Evolutionary conservation across 495 filamentous ascomycete species (phyloP).

Genomic region (Geopyxis carbonaria): DNA sequence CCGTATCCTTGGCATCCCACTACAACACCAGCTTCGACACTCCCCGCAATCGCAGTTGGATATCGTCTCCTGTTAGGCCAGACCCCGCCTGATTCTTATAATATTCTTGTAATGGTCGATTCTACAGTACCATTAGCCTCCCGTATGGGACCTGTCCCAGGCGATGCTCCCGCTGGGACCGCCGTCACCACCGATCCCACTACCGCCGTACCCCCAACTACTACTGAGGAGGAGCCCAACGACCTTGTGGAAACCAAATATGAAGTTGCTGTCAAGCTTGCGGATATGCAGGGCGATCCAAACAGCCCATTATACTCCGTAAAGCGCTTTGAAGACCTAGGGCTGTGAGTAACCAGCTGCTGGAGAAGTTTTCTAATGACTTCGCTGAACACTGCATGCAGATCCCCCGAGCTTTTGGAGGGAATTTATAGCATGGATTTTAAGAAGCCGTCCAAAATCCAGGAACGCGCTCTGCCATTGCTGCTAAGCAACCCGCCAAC

Average conservation of each 20-base stretch:
- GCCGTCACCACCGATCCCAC: background rate
- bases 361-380: background rate
- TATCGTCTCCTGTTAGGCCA: too few species aligned
- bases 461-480: slow-evolving; percentile 82
- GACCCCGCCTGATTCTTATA: too few species aligned
- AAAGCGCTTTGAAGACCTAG: slow-evolving; percentile 69
- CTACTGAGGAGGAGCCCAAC: background rate
- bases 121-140: too few species aligned
- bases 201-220: background rate
- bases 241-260: slow-evolving; percentile 16
- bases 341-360: slow-evolving; percentile 42
- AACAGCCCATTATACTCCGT: slow-evolving; percentile 76
- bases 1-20: too few species aligned
- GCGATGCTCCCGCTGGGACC: slow-evolving; percentile 2
- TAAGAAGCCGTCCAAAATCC: slow-evolving; percentile 88
- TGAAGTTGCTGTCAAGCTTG: slow-evolving; percentile 66
- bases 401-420: slow-evolving; percentile 32
- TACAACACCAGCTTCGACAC: too few species aligned
- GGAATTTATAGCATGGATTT: slow-evolving; percentile 54
- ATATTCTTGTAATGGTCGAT: too few species aligned
- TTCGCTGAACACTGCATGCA: too few species aligned
- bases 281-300: slow-evolving; percentile 69
- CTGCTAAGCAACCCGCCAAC: slow-evolving; percentile 64
- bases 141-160: slow-evolving; percentile 18
- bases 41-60: too few species aligned